Base-by-base conservation (phyloP, 202 grass and related monocot species). In the Eragrostis tef region DNA sequence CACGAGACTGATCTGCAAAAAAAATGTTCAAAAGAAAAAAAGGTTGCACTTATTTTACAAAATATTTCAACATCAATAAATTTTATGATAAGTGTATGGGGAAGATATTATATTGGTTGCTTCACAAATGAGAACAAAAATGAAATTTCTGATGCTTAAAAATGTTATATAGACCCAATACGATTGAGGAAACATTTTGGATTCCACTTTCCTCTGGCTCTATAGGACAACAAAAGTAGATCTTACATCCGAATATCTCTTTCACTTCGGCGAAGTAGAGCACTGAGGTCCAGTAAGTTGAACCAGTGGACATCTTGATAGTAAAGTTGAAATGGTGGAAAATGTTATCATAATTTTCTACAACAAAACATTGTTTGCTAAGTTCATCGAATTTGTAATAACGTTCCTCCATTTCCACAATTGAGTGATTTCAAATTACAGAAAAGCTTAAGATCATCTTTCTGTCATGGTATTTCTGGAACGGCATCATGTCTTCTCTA, bases 241-340 rank as follows among this genome's bases (percentile, higher is more conserved):
- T 56, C 2, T 73, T 39, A 5, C 0, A 29, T 31, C 9, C n/a
- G 0, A n/a, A n/a, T n/a, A n/a, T n/a, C n/a, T n/a, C n/a, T n/a
- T n/a, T n/a, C n/a, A n/a, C n/a, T n/a, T n/a, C n/a, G n/a, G n/a
- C n/a, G n/a, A n/a, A n/a, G n/a, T n/a, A n/a, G n/a, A 53, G 12
- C 53, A 2, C 1, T 24, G 53, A 59, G 5, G 12, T 59, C 72
- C 34, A 78, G 2, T 78, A 47, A 53, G 19, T 21, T n/a, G 59
- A 78, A 27, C 14, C 0, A 0, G 19, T 14, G 2, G n/a, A 9
- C 29, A 26, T 42, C 34, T 26, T 79, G 13, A 79, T 7, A 16
- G 29, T 42, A 12, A 65, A 79, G 27, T 79, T 79, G 7, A 66
- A 66, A 16, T 79, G 77, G 34, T 79, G 77, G 44, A 46, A 46